Conservation (phyloP, 257 asterid genomes). For the Nicotiana tomentosiformis region DNA sequence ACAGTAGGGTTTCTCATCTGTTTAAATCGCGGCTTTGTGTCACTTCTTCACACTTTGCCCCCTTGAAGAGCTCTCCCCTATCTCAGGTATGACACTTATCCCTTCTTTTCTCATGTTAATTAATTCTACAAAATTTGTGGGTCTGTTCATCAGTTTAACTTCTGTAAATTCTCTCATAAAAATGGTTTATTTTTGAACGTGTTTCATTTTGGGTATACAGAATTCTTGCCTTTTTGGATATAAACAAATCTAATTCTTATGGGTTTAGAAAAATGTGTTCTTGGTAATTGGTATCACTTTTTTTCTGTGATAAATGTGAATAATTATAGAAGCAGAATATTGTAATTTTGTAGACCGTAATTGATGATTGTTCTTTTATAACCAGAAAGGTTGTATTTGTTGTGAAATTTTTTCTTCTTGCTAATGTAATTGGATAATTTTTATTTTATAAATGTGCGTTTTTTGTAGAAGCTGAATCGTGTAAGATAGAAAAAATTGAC, state of each 20-base stretch:
- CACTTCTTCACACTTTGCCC: neutral
- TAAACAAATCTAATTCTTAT: no score
- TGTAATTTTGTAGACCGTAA: no score
- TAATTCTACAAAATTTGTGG: no score
- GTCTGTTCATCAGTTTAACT: no score
- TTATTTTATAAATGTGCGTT: neutral
- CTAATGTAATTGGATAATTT: no score
- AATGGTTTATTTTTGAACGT: neutral
- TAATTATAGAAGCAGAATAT: no score
- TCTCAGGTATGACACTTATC: neutral
- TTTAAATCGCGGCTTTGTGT: neutral
- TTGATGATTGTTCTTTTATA: no score
- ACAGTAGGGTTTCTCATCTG: neutral
- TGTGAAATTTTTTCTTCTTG: no score
- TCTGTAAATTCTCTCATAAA: no score
- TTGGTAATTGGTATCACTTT: neutral
- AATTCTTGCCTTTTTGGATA: neutral
- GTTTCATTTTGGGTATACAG: neutral
- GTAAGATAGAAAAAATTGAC: neutral
- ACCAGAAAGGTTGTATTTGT: no score
- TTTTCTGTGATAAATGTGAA: no score
- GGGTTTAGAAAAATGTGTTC: neutral
- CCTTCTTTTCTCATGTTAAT: neutral
- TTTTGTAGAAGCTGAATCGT: neutral
- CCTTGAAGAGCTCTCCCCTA: neutral